phyloP scores from a whole-genome alignment of 2,329 filamentous ascomycete genomes.

The Cercospora beticola region DNA sequence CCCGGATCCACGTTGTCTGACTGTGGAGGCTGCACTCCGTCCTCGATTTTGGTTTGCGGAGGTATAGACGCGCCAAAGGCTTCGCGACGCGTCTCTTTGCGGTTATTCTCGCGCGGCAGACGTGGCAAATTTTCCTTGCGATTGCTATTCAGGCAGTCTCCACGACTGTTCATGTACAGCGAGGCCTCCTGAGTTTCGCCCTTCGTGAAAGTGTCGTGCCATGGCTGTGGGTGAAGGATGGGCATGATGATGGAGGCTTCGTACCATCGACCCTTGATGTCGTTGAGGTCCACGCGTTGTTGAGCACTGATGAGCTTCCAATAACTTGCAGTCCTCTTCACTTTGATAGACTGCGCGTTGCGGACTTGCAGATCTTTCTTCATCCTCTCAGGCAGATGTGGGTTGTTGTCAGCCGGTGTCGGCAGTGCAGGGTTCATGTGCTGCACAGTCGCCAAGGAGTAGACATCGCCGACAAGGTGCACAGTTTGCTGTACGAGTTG shows the following conservation, averaged over 20 bases:
- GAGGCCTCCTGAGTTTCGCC: constrained; percentile 39
- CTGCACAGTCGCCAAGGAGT: constrained; percentile 47
- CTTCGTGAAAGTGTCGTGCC: constrained; percentile 28
- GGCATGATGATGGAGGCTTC: constrained; percentile 54
- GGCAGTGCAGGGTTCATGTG: constrained; percentile 39
- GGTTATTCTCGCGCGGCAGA: constrained; percentile 32
- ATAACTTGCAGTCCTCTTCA: constrained; percentile 39
- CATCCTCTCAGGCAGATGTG: constrained; percentile 52
- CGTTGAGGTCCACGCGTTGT: constrained; percentile 44
- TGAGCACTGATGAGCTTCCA: constrained; percentile 45
- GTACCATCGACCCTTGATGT: constrained; percentile 62
- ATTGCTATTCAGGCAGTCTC: constrained; percentile 39
- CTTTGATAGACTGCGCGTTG: constrained; percentile 45
- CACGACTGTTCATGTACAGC: constrained; percentile 39
- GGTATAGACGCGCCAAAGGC: constrained; percentile 48
- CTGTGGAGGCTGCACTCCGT: constrained; percentile 41
- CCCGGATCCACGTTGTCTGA: constrained; percentile 24
- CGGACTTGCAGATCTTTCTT: constrained; percentile 53
- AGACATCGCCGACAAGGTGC: constrained; percentile 53
- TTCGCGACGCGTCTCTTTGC: constrained; percentile 38
- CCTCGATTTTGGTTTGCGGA: constrained; percentile 39
- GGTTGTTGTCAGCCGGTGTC: constrained; percentile 40
- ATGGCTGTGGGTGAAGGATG: constrained; percentile 37
- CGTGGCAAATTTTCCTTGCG: constrained; percentile 32
- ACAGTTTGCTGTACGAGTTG: constrained; percentile 34